Conservation (phyloP, 371 early-diverging fungal species). For the Mortierella sp. region DNA sequence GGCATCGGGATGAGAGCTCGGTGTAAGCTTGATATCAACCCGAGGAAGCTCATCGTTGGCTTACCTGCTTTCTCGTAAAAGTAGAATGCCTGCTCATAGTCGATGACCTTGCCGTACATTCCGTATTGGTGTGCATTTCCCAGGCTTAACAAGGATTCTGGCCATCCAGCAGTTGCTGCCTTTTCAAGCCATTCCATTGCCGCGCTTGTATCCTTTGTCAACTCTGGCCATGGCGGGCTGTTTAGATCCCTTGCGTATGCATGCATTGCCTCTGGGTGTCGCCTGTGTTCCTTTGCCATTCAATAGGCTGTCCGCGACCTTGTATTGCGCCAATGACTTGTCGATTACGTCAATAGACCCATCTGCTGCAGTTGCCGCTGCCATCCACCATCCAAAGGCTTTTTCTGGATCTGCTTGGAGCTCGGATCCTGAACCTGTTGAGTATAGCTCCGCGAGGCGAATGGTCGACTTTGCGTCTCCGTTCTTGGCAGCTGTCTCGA, state of each 20-base stretch:
- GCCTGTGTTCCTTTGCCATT: slow-evolving; percentile 40
- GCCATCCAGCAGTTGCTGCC: slow-evolving; percentile 51
- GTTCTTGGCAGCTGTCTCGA: slow-evolving; percentile 51
- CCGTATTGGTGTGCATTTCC: slow-evolving; percentile 54
- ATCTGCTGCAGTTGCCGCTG: slow-evolving; percentile 39
- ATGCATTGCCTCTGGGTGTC: slow-evolving; percentile 52
- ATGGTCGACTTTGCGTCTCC: slow-evolving; percentile 50
- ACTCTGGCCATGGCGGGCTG: slow-evolving; percentile 34
- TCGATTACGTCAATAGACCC: slow-evolving; percentile 52
- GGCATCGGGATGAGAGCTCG: too few species aligned
- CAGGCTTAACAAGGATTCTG: slow-evolving; percentile 45
- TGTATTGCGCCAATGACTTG: slow-evolving; percentile 48
- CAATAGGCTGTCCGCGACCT: slow-evolving; percentile 34
- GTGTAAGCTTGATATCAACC: too few species aligned
- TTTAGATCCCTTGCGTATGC: slow-evolving; percentile 37
- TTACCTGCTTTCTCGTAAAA: slow-evolving; percentile 51
- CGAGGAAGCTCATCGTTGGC: too few species aligned
- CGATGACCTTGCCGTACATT: slow-evolving; percentile 47
- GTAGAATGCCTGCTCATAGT: slow-evolving; percentile 49
- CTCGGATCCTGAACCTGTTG: slow-evolving; percentile 29
- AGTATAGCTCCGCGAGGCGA: slow-evolving; percentile 44
- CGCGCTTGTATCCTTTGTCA: slow-evolving; percentile 25
- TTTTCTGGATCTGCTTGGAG: slow-evolving; percentile 40
- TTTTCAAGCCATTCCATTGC: slow-evolving; percentile 52
- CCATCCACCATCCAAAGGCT: slow-evolving; percentile 55